Base-by-base conservation (phyloP, 2,329 filamentous ascomycete species). In the Cryoendolithus antarcticus region DNA sequence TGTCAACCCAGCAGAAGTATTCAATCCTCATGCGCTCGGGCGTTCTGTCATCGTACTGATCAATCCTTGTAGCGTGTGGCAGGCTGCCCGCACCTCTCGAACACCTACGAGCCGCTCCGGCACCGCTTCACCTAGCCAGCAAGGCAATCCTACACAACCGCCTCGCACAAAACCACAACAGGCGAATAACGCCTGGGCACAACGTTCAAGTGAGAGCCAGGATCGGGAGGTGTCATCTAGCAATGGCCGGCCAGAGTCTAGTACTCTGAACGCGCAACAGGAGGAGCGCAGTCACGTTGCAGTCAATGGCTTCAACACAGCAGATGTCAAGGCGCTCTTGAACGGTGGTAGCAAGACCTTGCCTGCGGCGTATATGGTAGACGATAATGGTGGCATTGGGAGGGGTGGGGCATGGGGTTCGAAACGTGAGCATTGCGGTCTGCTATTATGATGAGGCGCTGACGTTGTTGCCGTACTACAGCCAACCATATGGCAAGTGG, bases 311-410 rank as follows among this genome's bases (percentile, higher is more conserved):
- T 69, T 67, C 56, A 67, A 67, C 49, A 55, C 59, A 4, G 54
- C 47, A 12, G 65, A 66, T 46, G 59, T 65, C 43, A 62, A 56
- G 50, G 57, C 60, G 4, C 63, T 60, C 43, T 48, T 66, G 54
- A 60, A 54, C 39, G 62, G 62, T 50, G 56, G 63, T 56, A 50
- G 42, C 49, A 27, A 40, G 37, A 24, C 52, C 53, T 24, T 21
- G 36, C 54, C 43, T 50, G 41, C 42, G n/a, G 24, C 41, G 4
- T 53, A 57, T 40, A 55, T 52, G 44, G 19, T 41, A 6, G 39
- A 38, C 4, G 37, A 44, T 24, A 27, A 27, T 27, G 24, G 24
- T 27, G 38, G 32, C 28, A 60, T 49, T 27, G 24, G 24, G 6
- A 27, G 24, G 45, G 59, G 57, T 38, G 56, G 58, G 13, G 58